phyloP scores from a whole-genome alignment of 2,329 filamentous ascomycete genomes.

The Albophoma yamanashiensis region DNA sequence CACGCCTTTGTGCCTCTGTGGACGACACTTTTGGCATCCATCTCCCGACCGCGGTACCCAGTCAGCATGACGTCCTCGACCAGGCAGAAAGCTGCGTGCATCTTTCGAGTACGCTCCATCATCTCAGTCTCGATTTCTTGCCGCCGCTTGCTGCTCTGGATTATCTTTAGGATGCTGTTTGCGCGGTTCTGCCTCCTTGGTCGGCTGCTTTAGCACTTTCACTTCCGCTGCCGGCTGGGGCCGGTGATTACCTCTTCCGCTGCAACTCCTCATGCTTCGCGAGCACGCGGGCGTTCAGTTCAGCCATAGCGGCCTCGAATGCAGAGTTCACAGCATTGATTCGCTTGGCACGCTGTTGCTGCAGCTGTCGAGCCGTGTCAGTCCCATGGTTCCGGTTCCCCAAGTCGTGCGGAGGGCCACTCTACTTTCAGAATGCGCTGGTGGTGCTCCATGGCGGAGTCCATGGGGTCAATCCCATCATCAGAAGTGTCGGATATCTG shows the following conservation, averaged over 20 bases:
- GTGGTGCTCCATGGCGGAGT: not conserved
- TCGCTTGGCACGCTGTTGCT: slow-evolving; percentile 16
- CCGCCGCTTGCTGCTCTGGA: slow-evolving; percentile 12
- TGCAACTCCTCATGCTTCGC: slow-evolving; percentile 12
- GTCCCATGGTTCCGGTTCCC: not conserved
- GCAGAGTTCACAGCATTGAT: slow-evolving; percentile 13
- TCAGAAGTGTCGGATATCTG: not conserved
- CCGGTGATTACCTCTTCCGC: not conserved
- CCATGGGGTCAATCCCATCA: not conserved
- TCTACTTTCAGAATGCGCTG: slow-evolving; percentile 1
- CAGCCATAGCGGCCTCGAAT: slow-evolving; percentile 12
- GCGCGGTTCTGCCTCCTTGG: not conserved
- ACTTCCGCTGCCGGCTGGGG: not conserved
- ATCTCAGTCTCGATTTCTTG: slow-evolving; percentile 16
- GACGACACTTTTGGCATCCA: slow-evolving; percentile 8
- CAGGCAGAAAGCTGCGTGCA: slow-evolving; percentile 9
- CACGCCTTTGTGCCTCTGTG: not conserved
- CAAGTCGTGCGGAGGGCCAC: not conserved
- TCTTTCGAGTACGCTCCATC: slow-evolving; percentile 7
- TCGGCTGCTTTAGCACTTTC: not conserved
- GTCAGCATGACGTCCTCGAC: slow-evolving; percentile 19
- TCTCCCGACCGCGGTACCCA: slow-evolving; percentile 15
- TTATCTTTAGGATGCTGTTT: slow-evolving; percentile 27
- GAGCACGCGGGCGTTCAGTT: slow-evolving; percentile 11
- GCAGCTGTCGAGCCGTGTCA: slow-evolving; percentile 12